These are phyloP conservation scores for Ampelomyces quisqualis DNA, from an alignment of 2,329 filamentous ascomycete species.

Conservation along the genomic window DNA sequence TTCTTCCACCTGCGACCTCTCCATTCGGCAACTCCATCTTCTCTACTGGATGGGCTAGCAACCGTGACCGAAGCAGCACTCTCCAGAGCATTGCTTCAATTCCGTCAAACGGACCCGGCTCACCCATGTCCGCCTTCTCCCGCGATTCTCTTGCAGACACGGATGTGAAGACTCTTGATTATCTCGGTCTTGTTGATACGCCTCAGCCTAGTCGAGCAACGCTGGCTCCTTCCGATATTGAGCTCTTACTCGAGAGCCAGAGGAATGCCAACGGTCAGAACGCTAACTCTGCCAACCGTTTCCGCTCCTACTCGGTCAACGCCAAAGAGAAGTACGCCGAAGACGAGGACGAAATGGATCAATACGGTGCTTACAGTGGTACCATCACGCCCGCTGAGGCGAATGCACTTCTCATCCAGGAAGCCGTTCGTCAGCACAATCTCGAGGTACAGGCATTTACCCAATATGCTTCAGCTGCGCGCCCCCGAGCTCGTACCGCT, in stretches of 20 bases:
- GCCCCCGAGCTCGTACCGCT: slow-evolving; percentile 86
- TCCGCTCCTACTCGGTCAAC: slow-evolving; percentile 97
- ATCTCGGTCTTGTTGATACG: slow-evolving; percentile 90
- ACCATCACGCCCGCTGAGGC: slow-evolving; percentile 61
- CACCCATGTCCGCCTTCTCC: slow-evolving; percentile 82
- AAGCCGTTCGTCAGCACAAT: slow-evolving; percentile 85
- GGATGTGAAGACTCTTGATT: slow-evolving; percentile 91
- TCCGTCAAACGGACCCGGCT: slow-evolving; percentile 82
- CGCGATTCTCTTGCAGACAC: slow-evolving; percentile 81
- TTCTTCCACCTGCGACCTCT: slow-evolving; percentile 55
- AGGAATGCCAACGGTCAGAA: slow-evolving; percentile 57
- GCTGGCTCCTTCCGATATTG: slow-evolving; percentile 62
- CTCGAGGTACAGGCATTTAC: slow-evolving; percentile 90
- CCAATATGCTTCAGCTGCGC: slow-evolving; percentile 75
- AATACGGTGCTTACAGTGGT: slow-evolving; percentile 63
- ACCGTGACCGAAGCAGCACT: slow-evolving; percentile 81
- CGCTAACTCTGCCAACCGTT: slow-evolving; percentile 74
- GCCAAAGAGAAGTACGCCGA: slow-evolving; percentile 78
- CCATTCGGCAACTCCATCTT: slow-evolving; percentile 92
- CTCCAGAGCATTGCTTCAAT: slow-evolving; percentile 86
- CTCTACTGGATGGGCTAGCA: slow-evolving; percentile 77
- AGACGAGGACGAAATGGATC: slow-evolving; percentile 63
- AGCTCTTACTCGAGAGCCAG: slow-evolving; percentile 54
- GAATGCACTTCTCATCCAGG: slow-evolving; percentile 62
- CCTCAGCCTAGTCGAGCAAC: slow-evolving; percentile 77